These are phyloP conservation scores for Schizonepeta tenuifolia DNA, from an alignment of 257 asterid genomes.

Conservation along the genomic window DNA sequence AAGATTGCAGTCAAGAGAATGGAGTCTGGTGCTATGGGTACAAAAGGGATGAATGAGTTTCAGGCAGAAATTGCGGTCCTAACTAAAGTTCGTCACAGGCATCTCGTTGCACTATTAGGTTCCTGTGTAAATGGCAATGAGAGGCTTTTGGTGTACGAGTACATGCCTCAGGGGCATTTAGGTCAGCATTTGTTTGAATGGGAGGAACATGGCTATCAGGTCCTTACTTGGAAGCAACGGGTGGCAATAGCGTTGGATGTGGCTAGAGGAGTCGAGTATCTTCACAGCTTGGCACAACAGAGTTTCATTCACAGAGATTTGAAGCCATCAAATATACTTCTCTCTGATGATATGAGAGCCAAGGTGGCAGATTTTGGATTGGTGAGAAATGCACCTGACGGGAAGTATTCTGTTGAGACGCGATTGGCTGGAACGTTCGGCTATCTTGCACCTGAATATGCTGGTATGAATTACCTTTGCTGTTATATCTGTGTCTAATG, in stretches of 20 bases:
- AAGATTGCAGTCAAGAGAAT: conserved; percentile 93
- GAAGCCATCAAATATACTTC: conserved; percentile 89
- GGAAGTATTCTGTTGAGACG: conserved; percentile 91
- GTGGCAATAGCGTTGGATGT: conserved; percentile 89
- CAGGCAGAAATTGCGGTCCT: conserved; percentile 94
- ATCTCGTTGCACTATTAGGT: conserved; percentile 94
- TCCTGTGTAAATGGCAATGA: conserved; percentile 81
- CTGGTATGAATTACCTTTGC: conserved; percentile 51
- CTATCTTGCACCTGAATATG: conserved; percentile 98
- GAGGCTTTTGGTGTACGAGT: conserved; percentile 93
- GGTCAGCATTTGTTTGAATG: conserved; percentile 88
- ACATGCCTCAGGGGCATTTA: conserved; percentile 93
- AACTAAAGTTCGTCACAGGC: conserved; percentile 90
- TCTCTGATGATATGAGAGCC: conserved; percentile 92
- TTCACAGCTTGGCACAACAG: conserved; percentile 92
- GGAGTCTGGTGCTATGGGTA: conserved; percentile 89
- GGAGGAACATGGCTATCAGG: conserved; percentile 56
- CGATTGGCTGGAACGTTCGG: conserved; percentile 95
- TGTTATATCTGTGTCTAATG: conserved; percentile 1
- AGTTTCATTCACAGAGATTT: conserved; percentile 94
- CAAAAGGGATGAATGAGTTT: conserved; percentile 90
- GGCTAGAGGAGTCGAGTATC: conserved; percentile 94
- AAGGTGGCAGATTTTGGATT: conserved; percentile 97
- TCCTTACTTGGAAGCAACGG: conserved; percentile 86
- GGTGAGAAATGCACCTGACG: conserved; percentile 91